Evolutionary conservation across 305 asterid genomes (phyloP), one percentile per base, ranked within the genome.

Genomic region (Lippia alba): DNA sequence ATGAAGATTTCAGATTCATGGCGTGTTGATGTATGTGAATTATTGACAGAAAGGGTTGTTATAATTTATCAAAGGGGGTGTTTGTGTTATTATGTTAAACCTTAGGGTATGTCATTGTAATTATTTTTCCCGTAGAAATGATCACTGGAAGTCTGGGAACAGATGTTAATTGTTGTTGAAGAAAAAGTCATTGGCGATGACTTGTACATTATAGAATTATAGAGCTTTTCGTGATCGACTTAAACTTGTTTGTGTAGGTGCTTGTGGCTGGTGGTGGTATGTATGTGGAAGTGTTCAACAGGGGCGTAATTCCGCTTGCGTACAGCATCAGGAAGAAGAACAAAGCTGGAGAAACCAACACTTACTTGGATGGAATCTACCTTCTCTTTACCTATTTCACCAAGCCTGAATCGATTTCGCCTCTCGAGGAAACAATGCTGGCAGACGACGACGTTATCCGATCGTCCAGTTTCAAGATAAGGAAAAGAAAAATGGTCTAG

Each of bases 251-350:
- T 36, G 41, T 74, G 71, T 86, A 94, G 99, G 78, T 91, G 92
- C 89, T 91, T 6, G 92, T 91, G 30, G 97, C 97, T 10, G 99
- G 97, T 65, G 99, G 97, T 5, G 96, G 93, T 4, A 91, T 94
- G 99, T 91, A 94, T 12, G 89, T 88, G 48, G 99, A 94, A 76
- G 96, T 94, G 75, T 91, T 88, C 88, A 94, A 94, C 76, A 79
- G 99, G 66, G 99, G 99, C 7, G 95, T 94, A 58, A 89, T 94
- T 68, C 99, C 99, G 1, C 91, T 91, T 12, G 96, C 99, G 4
- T 94, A 94, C 83, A 73, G 86, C 84, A 91, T 94, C 74, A 86
- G 61, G 84, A 91, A 82, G 90, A 91, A 81, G 65, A 94, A 94
- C 76, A 94, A 81, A 71, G 97, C 94, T 1, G 99, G 97, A 73